Percentiles rank a stretch among this genome's conserved stretches.
These are phyloP conservation scores for Heliocybe sulcata DNA, from an alignment of 1,284 basidiomycete genomes.

Conservation along the genomic window DNA sequence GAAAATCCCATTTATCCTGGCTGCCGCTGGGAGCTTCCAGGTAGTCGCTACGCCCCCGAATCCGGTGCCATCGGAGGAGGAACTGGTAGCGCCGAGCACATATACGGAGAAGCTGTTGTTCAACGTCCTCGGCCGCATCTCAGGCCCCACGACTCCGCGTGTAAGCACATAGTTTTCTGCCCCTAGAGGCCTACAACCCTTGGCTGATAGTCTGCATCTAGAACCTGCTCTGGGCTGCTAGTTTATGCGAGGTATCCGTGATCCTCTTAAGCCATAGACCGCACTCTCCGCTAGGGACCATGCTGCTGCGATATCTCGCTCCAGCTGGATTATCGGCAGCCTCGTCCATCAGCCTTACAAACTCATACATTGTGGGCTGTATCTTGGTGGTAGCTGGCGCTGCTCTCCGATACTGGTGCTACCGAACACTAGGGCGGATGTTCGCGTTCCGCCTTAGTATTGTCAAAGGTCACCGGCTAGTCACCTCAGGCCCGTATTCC, in stretches of 20 bases:
- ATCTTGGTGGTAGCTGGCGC: neutral
- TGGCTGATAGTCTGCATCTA: neutral
- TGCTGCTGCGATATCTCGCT: neutral
- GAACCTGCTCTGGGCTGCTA: neutral
- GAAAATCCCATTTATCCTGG: neutral
- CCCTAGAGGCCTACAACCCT: neutral
- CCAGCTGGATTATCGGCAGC: neutral
- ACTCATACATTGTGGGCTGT: neutral
- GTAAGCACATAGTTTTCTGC: neutral
- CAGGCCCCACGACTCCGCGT: neutral
- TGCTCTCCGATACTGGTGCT: neutral
- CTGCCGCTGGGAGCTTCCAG: neutral
- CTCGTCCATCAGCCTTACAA: neutral
- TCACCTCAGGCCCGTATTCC: neutral
- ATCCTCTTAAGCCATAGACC: neutral
- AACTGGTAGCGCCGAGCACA: neutral
- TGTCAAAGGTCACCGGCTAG: neutral
- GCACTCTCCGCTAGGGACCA: neutral
- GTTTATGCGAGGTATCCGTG: neutral
- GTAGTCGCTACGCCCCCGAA: neutral
- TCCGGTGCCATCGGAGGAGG: neutral
- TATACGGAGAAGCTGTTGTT: neutral
- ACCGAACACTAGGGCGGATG: neutral
- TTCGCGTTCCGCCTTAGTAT: slow-evolving; percentile 2
- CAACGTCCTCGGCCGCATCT: neutral